phyloP scores from a whole-genome alignment of 768 basidiomycete species.

The Austroboletus festivus region DNA sequence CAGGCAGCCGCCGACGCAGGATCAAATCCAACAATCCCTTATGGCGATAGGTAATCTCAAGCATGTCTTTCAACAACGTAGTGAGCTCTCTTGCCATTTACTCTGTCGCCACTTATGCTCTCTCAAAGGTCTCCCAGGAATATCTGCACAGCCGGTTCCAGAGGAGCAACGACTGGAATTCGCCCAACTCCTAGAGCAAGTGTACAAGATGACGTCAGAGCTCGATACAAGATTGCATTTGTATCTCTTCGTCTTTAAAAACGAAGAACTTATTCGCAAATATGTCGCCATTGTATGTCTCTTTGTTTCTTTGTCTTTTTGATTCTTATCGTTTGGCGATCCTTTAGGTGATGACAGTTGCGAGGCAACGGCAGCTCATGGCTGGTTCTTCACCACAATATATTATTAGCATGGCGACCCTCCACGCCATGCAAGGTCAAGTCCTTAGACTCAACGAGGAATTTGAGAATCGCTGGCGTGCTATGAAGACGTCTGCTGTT shows the following conservation, averaged over 20 bases:
- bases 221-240: slow-evolving; percentile 50
- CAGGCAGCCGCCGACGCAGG: slow-evolving; percentile 25
- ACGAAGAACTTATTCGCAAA: slow-evolving; percentile 47
- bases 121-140: slow-evolving; percentile 34
- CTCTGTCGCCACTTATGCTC: slow-evolving; percentile 10
- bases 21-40: slow-evolving; percentile 32
- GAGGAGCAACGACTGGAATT: slow-evolving; percentile 56
- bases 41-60: slow-evolving; percentile 33
- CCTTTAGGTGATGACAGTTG: slow-evolving; percentile 42
- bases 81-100: slow-evolving; percentile 18
- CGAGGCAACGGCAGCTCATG: slow-evolving; percentile 31
- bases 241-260: slow-evolving; percentile 44
- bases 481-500: slow-evolving; percentile 18
- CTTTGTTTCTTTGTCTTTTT: slow-evolving; percentile 11
- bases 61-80: slow-evolving; percentile 32
- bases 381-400: slow-evolving; percentile 26
- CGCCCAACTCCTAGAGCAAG: slow-evolving; percentile 46
- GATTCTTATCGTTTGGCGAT: slow-evolving; percentile 9
- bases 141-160: slow-evolving; percentile 41
- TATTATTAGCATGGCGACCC: slow-evolving; percentile 33
- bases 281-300: slow-evolving; percentile 52
- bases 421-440: slow-evolving; percentile 46
- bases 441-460: slow-evolving; percentile 40
- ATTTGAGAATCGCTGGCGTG: slow-evolving; percentile 32
- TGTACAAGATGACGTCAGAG: slow-evolving; percentile 43